These are phyloP conservation scores for Lentinula boryana DNA, from an alignment of 768 basidiomycete species.

Conservation along the genomic window DNA sequence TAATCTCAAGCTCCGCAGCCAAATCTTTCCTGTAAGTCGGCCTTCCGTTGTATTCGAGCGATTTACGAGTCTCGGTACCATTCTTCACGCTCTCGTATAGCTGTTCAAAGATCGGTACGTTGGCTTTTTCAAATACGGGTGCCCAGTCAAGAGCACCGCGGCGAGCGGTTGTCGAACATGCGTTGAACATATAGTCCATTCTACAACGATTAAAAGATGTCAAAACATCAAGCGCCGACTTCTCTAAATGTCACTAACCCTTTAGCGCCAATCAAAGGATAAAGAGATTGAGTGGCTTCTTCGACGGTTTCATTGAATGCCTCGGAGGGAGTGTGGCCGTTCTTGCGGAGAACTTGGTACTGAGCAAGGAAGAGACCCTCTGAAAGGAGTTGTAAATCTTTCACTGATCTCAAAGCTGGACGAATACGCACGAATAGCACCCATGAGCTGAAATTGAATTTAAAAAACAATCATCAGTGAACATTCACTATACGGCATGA, in stretches of 20 bases:
- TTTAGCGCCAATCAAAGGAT: slow-evolving; percentile 92
- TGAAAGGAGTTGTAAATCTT: slow-evolving; percentile 18
- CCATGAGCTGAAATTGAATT: neutral
- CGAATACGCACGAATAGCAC: slow-evolving; percentile 68
- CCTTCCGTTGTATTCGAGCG: slow-evolving; percentile 93
- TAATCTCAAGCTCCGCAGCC: slow-evolving; percentile 86
- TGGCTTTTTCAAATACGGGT: slow-evolving; percentile 91
- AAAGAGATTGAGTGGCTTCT: slow-evolving; percentile 98
- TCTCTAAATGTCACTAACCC: slow-evolving; percentile 45
- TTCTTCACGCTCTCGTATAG: slow-evolving; percentile 37
- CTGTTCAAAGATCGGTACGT: slow-evolving; percentile 89
- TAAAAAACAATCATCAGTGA: neutral
- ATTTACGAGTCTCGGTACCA: slow-evolving; percentile 95
- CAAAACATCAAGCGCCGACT: neutral
- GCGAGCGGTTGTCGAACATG: slow-evolving; percentile 97
- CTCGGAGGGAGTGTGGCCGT: slow-evolving; percentile 95
- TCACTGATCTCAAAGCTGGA: neutral
- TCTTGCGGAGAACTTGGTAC: slow-evolving; percentile 95
- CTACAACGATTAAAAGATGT: slow-evolving; percentile 30
- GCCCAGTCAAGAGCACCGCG: slow-evolving; percentile 99
- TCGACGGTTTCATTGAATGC: slow-evolving; percentile 99
- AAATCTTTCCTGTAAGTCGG: slow-evolving; percentile 91
- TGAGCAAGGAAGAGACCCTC: slow-evolving; percentile 99
- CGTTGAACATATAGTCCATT: slow-evolving; percentile 99
- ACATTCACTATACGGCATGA: neutral